A percentile compares a stretch with the other conserved stretches of the same genome.
These are phyloP conservation scores for Epichloe scottii DNA, from an alignment of 2,329 filamentous ascomycete genomes.

Conservation along the genomic window DNA sequence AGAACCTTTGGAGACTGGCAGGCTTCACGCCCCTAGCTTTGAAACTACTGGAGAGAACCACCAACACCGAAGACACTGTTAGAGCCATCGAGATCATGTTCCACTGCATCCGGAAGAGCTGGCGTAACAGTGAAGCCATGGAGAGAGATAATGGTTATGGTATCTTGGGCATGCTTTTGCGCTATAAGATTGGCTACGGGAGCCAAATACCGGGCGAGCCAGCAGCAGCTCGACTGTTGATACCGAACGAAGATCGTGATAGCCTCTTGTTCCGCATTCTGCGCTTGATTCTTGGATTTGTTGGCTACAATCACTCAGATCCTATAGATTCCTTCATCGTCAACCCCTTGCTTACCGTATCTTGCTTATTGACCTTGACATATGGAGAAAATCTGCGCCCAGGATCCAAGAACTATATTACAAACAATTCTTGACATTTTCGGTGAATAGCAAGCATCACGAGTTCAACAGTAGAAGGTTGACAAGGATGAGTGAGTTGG, in stretches of 20 bases:
- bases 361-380: slow-evolving; percentile 81
- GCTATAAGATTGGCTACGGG: slow-evolving; percentile 61
- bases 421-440: slow-evolving; percentile 79
- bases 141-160: slow-evolving; percentile 91
- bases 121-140: slow-evolving; percentile 98
- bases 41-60: slow-evolving; percentile 70
- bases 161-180: slow-evolving; percentile 70
- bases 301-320: slow-evolving; percentile 72
- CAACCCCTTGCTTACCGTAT: slow-evolving; percentile 92
- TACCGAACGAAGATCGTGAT: slow-evolving; percentile 42
- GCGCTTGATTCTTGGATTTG: slow-evolving; percentile 67
- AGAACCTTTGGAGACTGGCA: slow-evolving; percentile 85
- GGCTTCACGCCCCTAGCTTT: slow-evolving; percentile 78
- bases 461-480: slow-evolving; percentile 84
- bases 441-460: slow-evolving; percentile 79
- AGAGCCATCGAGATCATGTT: slow-evolving; percentile 75
- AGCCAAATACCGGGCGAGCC: slow-evolving; percentile 18
- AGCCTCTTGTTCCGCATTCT: slow-evolving; percentile 52
- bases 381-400: slow-evolving; percentile 71
- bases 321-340: slow-evolving; percentile 86
- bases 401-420: slow-evolving; percentile 84
- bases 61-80: slow-evolving; percentile 56
- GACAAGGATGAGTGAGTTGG: slow-evolving; percentile 69
- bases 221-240: slow-evolving; percentile 25
- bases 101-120: slow-evolving; percentile 75